Percentiles rank a stretch among this genome's conserved stretches.
phyloP scores from a whole-genome alignment of 179 eudicot species.

The Beta macrorhiza region DNA sequence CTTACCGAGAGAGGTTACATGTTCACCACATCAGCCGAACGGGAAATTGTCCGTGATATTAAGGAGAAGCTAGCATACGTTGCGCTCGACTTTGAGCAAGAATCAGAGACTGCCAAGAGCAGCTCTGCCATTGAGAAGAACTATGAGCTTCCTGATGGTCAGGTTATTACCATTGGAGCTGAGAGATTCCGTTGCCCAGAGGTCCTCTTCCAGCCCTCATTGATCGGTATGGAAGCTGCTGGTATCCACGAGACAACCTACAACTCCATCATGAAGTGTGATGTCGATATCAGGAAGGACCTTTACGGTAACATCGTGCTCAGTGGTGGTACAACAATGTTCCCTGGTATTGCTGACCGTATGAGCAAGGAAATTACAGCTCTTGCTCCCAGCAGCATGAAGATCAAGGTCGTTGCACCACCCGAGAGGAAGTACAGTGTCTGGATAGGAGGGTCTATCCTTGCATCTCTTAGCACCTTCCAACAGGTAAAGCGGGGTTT shows the following conservation, averaged over 20 bases:
- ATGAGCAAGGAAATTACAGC: constrained; percentile 42
- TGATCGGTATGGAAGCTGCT: constrained; percentile 36
- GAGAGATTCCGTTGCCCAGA: constrained; percentile 45
- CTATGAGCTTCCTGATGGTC: constrained; percentile 40
- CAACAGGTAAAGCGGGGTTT: constrained; percentile 31
- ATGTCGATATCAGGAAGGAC: constrained; percentile 40
- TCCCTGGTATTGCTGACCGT: constrained; percentile 43
- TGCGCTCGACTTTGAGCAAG: constrained; percentile 37
- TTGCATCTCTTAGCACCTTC: constrained; percentile 42
- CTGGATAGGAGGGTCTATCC: constrained; percentile 47
- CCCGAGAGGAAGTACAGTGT: constrained; percentile 47
- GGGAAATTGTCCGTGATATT: constrained; percentile 43
- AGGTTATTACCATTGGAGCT: constrained; percentile 37
- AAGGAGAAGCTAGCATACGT: constrained; percentile 41
- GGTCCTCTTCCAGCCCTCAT: constrained; percentile 41
- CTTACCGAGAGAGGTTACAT: constrained; percentile 43
- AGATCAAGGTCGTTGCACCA: constrained; percentile 42
- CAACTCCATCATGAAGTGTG: constrained; percentile 44
- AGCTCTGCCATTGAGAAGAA: constrained; percentile 39
- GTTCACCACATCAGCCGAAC: constrained; percentile 42
- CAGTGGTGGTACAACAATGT: constrained; percentile 44
- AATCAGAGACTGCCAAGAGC: constrained; percentile 32
- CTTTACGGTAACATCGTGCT: constrained; percentile 40
- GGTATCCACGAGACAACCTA: constrained; percentile 41
- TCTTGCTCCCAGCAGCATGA: constrained; percentile 44